Percentiles rank a stretch among this genome's conserved stretches.
phyloP scores from a whole-genome alignment of 2,329 filamentous ascomycete species.

The Ilyonectria sp. region DNA sequence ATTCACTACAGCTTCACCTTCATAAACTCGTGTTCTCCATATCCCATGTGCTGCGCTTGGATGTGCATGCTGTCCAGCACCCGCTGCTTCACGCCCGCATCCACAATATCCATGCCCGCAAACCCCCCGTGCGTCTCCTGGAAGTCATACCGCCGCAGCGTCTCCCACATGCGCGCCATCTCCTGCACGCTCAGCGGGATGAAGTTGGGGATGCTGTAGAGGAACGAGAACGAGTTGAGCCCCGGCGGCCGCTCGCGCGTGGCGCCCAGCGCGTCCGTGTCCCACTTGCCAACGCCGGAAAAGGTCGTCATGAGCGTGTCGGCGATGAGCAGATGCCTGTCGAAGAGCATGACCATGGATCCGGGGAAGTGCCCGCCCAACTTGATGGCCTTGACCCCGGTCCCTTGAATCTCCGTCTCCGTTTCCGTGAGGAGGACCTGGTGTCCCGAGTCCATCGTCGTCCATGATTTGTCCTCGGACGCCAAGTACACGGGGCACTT shows the following conservation, averaged over 20 bases:
- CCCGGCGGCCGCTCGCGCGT: conserved; percentile 57
- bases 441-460: conserved; percentile 61
- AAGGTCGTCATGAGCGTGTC: conserved; percentile 84
- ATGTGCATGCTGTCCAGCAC: conserved; percentile 85
- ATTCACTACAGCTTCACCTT: conserved; percentile 34
- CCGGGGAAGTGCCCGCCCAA: conserved; percentile 87
- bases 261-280: conserved; percentile 56
- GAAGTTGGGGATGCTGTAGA: conserved; percentile 84
- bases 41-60: conserved; percentile 70
- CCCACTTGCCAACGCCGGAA: conserved; percentile 64
- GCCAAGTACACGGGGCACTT: conserved; percentile 79
- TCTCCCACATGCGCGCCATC: conserved; percentile 79
- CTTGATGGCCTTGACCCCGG: conserved; percentile 75
- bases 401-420: conserved; percentile 58
- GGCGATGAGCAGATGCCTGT: conserved; percentile 77
- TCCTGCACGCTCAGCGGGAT: conserved; percentile 78
- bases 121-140: conserved; percentile 79
- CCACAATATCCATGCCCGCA: conserved; percentile 72
- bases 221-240: conserved; percentile 75
- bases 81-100: conserved; percentile 70
- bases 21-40: conserved; percentile 59
- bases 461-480: conserved; percentile 76
- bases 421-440: conserved; percentile 64
- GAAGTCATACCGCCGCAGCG: conserved; percentile 74
- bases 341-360: conserved; percentile 76